Evolutionary conservation across 2,329 filamentous ascomycete genomes (phyloP), one percentile per base, ranked within the genome.

Genomic region (Canariomyces notabilis): DNA sequence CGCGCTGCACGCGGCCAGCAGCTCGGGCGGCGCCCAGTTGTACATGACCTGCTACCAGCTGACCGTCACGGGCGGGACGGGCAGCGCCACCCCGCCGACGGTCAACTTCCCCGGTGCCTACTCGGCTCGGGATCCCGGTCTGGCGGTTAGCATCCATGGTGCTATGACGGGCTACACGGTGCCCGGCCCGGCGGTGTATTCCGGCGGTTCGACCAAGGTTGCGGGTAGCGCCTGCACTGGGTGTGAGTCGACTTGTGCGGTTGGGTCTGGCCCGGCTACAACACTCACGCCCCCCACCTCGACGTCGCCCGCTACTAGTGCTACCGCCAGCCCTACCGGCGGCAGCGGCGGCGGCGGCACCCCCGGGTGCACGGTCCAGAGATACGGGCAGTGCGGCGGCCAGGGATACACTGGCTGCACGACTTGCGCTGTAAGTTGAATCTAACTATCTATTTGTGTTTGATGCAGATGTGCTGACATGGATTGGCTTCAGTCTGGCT

Each of bases 61-160:
- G 33, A 60, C 60, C 20, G 57, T 66, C 12, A 55, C 55, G 4
- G 61, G 60, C 6, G n/a, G n/a, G n/a, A 60, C 50, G 19, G 62
- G 61, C 15, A 53, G 50, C 19, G 57, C 61, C 6, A 54, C 49
- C 19, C 64, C 64, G 2, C 39, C 60, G 1, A 64, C 61, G 0
- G 62, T 70, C 33, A 54, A 42, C 32, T 64, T 75, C 52, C 73
- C 73, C 1, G 67, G 70, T 1, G 72, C 71, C 0, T 71, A 73
- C 57, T 63, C 63, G 51, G 58, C 65, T 5, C 61, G 51, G 14
- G 69, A 75, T 51, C 68, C 72, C 0, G 72, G 72, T 9, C 71
- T 75, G 46, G 60, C 67, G 21, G 60, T 75, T 55, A 72, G 73
- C 58, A 75, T 75, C 51, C 71, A 75, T 59, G 57, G 63, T 7